Base-by-base conservation (phyloP, 495 filamentous ascomycete species). In the Apodospora peruviana region DNA sequence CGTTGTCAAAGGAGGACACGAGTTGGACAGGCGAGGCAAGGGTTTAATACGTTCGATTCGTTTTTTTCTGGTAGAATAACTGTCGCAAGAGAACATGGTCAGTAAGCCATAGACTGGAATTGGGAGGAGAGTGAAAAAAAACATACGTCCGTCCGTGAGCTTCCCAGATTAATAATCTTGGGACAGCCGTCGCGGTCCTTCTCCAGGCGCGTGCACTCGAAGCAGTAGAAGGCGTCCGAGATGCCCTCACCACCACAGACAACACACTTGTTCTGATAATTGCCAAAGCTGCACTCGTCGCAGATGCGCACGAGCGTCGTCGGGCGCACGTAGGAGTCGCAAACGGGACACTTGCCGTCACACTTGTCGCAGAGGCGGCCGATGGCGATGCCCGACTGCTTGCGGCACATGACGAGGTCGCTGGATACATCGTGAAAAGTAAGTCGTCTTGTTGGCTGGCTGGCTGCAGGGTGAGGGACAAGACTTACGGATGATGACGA, bases 241-340 rank as follows among this genome's bases (percentile, higher is more conserved):
- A 99, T 99, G 14, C 93, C 93, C 74, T 99, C 93, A 54, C 93
- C 93, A 70, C 93, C 93, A 68, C 93, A 99, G 20, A 99, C 93
- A 21, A 97, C 89, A 63, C 93, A 99, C 66, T 99, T 99, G 71
- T 99, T 99, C 75, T 97, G 93, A 73, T 97, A 99, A 74, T 99
- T 99, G 59, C 93, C 93, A 68, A 99, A 99, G 61, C 86, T 86
- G 76, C 93, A 99, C 71, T 99, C 93, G 71, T 99, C 93, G 76
- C 93, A 99, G 72, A 99, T 97, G 53, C 91, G 86, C 44, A 95
- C 91, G 25, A 96, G 84, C 5, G 94, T 99, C 5, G 94, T 97
- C 1, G 93, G 93, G 4, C 93, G 90, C 51, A 99, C 93, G 78
- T 99, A 99, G 53, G 87, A 91, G 67, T 99, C 93, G 80, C 93